A percentile compares a stretch with the other conserved stretches of the same genome.
phyloP scores from a whole-genome alignment of 2,329 filamentous ascomycete genomes.

The Diaporthe eres region DNA sequence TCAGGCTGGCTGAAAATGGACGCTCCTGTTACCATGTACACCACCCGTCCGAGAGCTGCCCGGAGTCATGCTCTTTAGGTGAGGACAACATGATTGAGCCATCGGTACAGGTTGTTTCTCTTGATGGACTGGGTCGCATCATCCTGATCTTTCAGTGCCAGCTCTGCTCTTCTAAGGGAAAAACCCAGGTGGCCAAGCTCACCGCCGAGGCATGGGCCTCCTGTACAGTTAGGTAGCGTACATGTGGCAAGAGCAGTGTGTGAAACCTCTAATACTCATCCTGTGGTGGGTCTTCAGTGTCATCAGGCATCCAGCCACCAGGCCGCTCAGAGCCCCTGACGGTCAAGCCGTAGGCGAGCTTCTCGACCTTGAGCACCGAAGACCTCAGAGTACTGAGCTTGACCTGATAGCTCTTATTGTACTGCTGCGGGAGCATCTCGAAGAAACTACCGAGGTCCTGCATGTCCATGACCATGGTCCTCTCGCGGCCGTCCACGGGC shows the following conservation, averaged over 20 bases:
- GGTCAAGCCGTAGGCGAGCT: slow-evolving; percentile 86
- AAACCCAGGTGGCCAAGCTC: neutral
- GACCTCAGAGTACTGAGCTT: slow-evolving; percentile 90
- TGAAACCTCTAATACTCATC: slow-evolving; percentile 22
- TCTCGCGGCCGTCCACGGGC: slow-evolving; percentile 50
- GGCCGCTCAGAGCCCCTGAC: slow-evolving; percentile 91
- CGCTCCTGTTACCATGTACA: too few species aligned
- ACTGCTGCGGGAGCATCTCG: slow-evolving; percentile 77
- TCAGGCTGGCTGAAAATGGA: neutral
- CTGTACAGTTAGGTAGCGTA: neutral
- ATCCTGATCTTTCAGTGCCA: neutral
- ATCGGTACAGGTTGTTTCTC: neutral
- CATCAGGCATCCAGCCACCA: slow-evolving; percentile 91
- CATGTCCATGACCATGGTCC: slow-evolving; percentile 84
- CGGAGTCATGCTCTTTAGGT: neutral
- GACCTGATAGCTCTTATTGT: slow-evolving; percentile 72
- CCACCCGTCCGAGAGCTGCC: neutral
- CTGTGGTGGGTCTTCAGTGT: slow-evolving; percentile 54
- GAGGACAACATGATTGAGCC: neutral
- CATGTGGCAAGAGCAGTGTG: neutral
- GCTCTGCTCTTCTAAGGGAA: neutral
- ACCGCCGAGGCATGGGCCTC: neutral
- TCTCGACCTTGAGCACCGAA: slow-evolving; percentile 95
- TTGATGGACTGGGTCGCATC: neutral
- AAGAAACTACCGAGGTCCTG: slow-evolving; percentile 82